These are phyloP conservation scores for Penicillium sp. DNA, from an alignment of 2,329 filamentous ascomycete species.

Conservation along the genomic window DNA sequence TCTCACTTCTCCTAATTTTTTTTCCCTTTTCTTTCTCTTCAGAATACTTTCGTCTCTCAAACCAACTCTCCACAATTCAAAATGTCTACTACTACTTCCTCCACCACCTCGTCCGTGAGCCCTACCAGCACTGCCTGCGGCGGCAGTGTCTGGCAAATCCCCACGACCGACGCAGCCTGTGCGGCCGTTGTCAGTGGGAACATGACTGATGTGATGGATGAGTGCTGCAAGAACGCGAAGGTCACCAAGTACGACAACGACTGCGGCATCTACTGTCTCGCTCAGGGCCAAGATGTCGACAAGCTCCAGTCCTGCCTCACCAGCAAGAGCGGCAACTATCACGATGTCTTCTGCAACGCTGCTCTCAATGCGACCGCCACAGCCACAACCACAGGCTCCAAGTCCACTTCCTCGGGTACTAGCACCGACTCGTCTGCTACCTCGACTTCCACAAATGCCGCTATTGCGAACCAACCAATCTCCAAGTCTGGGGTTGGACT, in stretches of 20 bases:
- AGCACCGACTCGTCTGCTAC: constrained; percentile 2
- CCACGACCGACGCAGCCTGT: constrained; percentile 40
- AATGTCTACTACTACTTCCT: constrained; percentile 18
- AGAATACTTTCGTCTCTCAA: neutral
- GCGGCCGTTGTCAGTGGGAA: constrained; percentile 36
- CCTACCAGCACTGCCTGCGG: constrained; percentile 18
- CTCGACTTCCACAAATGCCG: constrained; percentile 18
- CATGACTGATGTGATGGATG: constrained; percentile 37
- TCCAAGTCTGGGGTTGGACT: constrained; percentile 27
- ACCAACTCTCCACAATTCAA: neutral
- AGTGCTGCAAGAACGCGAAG: constrained; percentile 41
- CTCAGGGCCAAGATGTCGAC: constrained; percentile 32
- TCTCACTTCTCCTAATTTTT: neutral
- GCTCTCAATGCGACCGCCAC: constrained; percentile 35
- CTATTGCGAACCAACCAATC: constrained; percentile 15
- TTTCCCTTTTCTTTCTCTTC: neutral
- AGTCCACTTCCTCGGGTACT: constrained; percentile 12
- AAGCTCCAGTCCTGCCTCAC: constrained; percentile 36
- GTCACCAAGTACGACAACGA: constrained; percentile 41
- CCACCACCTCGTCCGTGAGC: constrained; percentile 17
- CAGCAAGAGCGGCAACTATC: constrained; percentile 31
- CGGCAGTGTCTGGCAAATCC: constrained; percentile 37
- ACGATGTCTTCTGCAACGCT: constrained; percentile 41
- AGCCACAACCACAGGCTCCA: constrained; percentile 18
- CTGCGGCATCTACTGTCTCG: constrained; percentile 47